phyloP scores from a whole-genome alignment of 805 yeast genomes.

The Metahyphopichia silvanorum region DNA sequence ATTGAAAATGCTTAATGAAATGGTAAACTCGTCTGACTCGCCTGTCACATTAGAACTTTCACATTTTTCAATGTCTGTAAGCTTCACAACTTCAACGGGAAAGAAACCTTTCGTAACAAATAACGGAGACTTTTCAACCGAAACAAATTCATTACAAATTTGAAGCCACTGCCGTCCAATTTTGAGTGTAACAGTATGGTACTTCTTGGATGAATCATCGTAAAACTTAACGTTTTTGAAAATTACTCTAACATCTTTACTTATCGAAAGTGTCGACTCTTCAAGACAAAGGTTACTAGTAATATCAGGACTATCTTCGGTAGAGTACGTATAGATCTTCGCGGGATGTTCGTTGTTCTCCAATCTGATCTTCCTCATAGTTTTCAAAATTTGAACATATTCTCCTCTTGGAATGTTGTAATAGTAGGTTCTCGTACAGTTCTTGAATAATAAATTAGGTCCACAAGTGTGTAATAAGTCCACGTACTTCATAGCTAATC shows the following conservation, averaged over 20 bases:
- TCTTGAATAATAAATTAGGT: conserved; percentile 49
- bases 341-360: conserved; percentile 13
- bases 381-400: conserved; percentile 16
- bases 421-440: conserved; percentile 53
- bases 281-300: conserved; percentile 34
- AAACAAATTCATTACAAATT: conserved; percentile 31
- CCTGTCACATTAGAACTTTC: conserved; percentile 29
- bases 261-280: conserved; percentile 29
- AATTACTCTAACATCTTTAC: conserved; percentile 33
- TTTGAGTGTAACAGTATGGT: conserved; percentile 58
- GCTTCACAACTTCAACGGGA: conserved; percentile 32
- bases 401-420: conserved; percentile 42
- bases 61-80: conserved; percentile 34
- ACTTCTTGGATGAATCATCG: conserved; percentile 46
- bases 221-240: conserved; percentile 42
- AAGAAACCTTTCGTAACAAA: conserved; percentile 24
- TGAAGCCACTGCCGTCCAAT: conserved; percentile 72
- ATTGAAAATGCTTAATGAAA: conserved; percentile 21
- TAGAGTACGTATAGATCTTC: conserved; percentile 28
- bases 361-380: conserved; percentile 17
- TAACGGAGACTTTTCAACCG: conserved; percentile 14
- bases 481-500: conserved; percentile 24
- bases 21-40: conserved; percentile 31
- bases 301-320: conserved; percentile 29
- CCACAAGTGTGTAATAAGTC: conserved; percentile 40